These are phyloP conservation scores for Gossypium laxum DNA, from an alignment of 441 rosid genomes.

Conservation along the genomic window DNA sequence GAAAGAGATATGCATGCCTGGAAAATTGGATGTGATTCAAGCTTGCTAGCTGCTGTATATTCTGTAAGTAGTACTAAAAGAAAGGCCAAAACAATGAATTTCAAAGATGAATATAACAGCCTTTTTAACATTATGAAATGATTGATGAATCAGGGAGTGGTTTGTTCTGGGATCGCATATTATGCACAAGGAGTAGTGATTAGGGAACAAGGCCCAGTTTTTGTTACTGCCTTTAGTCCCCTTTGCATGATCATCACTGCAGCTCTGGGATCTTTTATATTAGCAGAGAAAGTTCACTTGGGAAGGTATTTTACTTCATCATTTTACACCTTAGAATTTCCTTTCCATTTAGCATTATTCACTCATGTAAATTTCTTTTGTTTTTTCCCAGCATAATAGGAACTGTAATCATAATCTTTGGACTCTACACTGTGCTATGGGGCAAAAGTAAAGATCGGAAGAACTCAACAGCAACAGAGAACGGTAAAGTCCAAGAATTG, in stretches of 20 bases:
- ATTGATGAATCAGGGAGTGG: conserved; percentile 43
- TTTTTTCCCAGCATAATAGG: conserved; percentile 50
- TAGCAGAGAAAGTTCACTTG: conserved; percentile 56
- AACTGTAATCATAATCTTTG: conserved; percentile 53
- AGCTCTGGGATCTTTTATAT: conserved; percentile 40
- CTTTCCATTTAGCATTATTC: background rate
- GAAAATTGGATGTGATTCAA: conserved; percentile 14
- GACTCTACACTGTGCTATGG: conserved; percentile 77
- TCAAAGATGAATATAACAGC: background rate
- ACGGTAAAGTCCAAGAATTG: conserved; percentile 29
- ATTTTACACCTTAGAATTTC: background rate
- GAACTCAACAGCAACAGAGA: conserved; percentile 13
- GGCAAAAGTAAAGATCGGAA: conserved; percentile 65
- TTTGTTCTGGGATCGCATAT: conserved; percentile 79
- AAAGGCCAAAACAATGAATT: background rate
- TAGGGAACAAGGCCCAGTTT: conserved; percentile 68
- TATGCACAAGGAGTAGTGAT: conserved; percentile 68
- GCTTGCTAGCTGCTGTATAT: conserved; percentile 40
- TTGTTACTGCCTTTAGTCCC: conserved; percentile 66
- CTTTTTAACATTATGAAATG: background rate
- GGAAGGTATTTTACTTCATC: conserved; percentile 52
- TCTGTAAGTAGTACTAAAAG: conserved; percentile 39
- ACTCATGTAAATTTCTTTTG: background rate
- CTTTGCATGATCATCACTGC: conserved; percentile 73
- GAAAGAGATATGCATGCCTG: conserved; percentile 12